Conservation (phyloP, 1,284 basidiomycete species). For the Porodaedalea pini region DNA sequence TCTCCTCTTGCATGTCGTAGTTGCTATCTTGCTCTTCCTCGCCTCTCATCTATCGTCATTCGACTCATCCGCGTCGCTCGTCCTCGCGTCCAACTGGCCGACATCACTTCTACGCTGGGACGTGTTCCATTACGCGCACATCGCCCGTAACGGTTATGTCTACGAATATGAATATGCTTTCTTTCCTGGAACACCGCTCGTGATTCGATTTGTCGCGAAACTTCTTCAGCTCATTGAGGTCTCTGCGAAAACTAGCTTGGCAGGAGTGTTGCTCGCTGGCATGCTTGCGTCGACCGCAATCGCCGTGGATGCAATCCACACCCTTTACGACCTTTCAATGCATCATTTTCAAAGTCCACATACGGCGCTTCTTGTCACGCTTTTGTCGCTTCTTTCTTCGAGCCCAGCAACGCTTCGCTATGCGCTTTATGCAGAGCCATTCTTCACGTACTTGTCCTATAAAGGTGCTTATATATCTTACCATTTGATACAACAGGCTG, state of each 20-base stretch:
- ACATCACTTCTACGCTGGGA: slow-evolving; percentile 78
- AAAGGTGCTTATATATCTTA: slow-evolving; percentile 42
- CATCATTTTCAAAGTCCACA: slow-evolving; percentile 42
- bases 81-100: slow-evolving; percentile 28
- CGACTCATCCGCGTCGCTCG: slow-evolving; percentile 42
- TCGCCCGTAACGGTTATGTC: slow-evolving; percentile 63
- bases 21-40: slow-evolving; percentile 31
- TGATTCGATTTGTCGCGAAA: slow-evolving; percentile 44
- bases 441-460: slow-evolving; percentile 80
- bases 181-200: slow-evolving; percentile 63
- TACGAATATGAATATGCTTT: slow-evolving; percentile 91
- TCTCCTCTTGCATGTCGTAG: slow-evolving; percentile 32
- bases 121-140: slow-evolving; percentile 71
- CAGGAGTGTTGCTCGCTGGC: slow-evolving; percentile 20
- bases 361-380: slow-evolving; percentile 57
- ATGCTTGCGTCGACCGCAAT: slow-evolving; percentile 39
- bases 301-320: slow-evolving; percentile 41
- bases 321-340: slow-evolving; percentile 64
- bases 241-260: slow-evolving; percentile 17
- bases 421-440: slow-evolving; percentile 80
- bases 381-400: slow-evolving; percentile 77
- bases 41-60: slow-evolving; percentile 38
- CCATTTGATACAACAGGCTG: slow-evolving; percentile 1
- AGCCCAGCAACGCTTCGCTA: slow-evolving; percentile 73
- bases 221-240: slow-evolving; percentile 25